Conservation (phyloP, 2,329 filamentous ascomycete species). For the Didymella pinodella region DNA sequence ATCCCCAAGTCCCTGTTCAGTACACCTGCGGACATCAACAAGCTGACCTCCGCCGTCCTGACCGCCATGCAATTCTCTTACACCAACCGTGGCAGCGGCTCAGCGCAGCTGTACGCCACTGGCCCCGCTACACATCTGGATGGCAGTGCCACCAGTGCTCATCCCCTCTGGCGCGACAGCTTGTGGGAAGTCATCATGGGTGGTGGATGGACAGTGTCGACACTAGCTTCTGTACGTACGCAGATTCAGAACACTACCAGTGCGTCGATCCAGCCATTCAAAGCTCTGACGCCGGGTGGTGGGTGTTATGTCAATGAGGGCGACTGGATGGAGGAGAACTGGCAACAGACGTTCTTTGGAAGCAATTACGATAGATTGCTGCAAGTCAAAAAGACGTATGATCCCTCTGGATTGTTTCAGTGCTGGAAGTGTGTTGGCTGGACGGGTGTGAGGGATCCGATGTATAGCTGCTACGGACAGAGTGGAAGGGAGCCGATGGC, state of each 20-base stretch:
- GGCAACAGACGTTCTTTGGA: slow-evolving; percentile 48
- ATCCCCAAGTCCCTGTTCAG: slow-evolving; percentile 43
- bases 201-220: slow-evolving; percentile 38
- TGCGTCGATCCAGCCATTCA: slow-evolving; percentile 42
- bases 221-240: slow-evolving; percentile 25
- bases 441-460: slow-evolving; percentile 44
- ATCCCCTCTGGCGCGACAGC: slow-evolving; percentile 44
- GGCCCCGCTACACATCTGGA: slow-evolving; percentile 45
- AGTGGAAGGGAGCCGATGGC: slow-evolving; percentile 30
- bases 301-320: slow-evolving; percentile 50
- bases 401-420: slow-evolving; percentile 45
- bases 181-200: slow-evolving; percentile 49
- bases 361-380: slow-evolving; percentile 41
- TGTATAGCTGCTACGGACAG: slow-evolving; percentile 44
- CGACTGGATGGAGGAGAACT: slow-evolving; percentile 47
- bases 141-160: slow-evolving; percentile 42
- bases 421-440: slow-evolving; percentile 51
- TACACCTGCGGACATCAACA: slow-evolving; percentile 27
- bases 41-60: slow-evolving; percentile 43
- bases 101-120: slow-evolving; percentile 48
- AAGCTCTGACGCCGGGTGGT: slow-evolving; percentile 45
- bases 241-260: slow-evolving; percentile 44
- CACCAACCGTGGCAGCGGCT: slow-evolving; percentile 37
- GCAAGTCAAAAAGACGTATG: slow-evolving; percentile 41
- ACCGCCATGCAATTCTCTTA: slow-evolving; percentile 45